A percentile compares a stretch with the other conserved stretches of the same genome.
phyloP scores from a whole-genome alignment of 2,329 filamentous ascomycete species.

The Chaetomium sp. region DNA sequence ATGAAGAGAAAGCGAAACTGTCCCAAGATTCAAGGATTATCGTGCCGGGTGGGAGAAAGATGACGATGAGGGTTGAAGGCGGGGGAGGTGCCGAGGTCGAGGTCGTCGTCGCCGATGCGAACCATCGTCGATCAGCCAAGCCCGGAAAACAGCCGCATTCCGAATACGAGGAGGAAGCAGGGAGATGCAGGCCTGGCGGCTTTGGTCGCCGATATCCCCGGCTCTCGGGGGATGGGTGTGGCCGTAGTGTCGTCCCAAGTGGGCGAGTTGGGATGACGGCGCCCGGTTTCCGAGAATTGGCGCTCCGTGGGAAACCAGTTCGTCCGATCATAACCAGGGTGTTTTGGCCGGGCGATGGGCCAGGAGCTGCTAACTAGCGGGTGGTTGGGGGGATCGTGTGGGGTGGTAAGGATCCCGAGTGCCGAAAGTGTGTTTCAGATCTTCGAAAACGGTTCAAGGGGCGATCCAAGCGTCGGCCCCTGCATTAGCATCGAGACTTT shows the following conservation, averaged over 20 bases:
- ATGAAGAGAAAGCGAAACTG: constrained; percentile 13
- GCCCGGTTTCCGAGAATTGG: background rate
- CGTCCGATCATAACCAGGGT: constrained; percentile 12
- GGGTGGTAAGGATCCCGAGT: constrained; percentile 6
- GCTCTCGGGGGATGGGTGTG: constrained; percentile 1
- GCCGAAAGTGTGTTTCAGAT: constrained; percentile 32
- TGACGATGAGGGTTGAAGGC: background rate
- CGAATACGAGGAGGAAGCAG: constrained; percentile 6
- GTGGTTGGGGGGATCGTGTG: constrained; percentile 6
- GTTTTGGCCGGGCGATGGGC: constrained; percentile 6
- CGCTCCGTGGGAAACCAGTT: constrained; percentile 4
- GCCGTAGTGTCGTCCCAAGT: constrained; percentile 1
- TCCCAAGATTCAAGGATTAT: background rate
- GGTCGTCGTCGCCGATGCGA: background rate
- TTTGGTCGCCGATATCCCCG: constrained; percentile 3
- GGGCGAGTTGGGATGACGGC: background rate
- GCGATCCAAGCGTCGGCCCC: constrained; percentile 34
- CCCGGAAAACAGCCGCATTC: constrained; percentile 3
- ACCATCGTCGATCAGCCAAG: background rate
- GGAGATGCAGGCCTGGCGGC: constrained; percentile 1
- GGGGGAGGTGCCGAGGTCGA: background rate
- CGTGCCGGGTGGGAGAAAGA: background rate
- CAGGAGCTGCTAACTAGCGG: background rate
- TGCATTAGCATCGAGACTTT: constrained; percentile 34
- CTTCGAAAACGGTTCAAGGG: constrained; percentile 23